Evolutionary conservation across 331 rosid genomes (phyloP), one percentile per base, ranked within the genome.

Genomic region (Cucumis variabilis): DNA sequence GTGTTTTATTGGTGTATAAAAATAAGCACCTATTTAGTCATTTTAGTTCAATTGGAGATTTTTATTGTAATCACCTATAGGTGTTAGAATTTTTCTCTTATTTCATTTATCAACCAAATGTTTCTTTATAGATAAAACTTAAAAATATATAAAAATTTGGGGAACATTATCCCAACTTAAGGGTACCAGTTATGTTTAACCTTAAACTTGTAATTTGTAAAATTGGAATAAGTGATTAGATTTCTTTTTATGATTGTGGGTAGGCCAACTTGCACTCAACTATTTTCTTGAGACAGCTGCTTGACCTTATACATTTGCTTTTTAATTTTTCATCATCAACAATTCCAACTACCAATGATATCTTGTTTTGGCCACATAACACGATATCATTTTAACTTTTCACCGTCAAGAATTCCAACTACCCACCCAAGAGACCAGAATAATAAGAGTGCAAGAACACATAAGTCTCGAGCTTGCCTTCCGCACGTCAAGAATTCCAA

Each of bases 381-480:
- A 60, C 17, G n/a, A 17, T 62, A 71, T 71, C 20, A 11, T 75
- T 50, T 50, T n/a, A 14, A 14, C 25, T 74, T 37, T 44, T 74
- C 28, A 44, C 44, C 83, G 16, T 48, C 66, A 78, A 78, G n/a
- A 78, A 46, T 78, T 78, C 65, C 62, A 78, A 25, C n/a, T 51
- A 50, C 66, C 83, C 83, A 77, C 60, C 20, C 33, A 71, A 71
- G 25, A 76, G 37, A 76, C 82, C 50, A 76, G 82, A 46, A 77
- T 25, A 27, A 50, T 50, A 76, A 46, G 37, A 23, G 21, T 20
- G 33, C 33, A 46, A 76, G 62, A 41, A 76, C n/a, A 63, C 50
- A 76, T 76, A 20, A 41, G 62, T 76, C 33, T 16, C 37, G 3
- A 77, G 83, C 83, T 48, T 23, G 63, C 83, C n/a, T 77, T 23